Evolutionary conservation across 192 early-diverging fungal species (phyloP).

Genomic region (Anaeromyces robustus): DNA sequence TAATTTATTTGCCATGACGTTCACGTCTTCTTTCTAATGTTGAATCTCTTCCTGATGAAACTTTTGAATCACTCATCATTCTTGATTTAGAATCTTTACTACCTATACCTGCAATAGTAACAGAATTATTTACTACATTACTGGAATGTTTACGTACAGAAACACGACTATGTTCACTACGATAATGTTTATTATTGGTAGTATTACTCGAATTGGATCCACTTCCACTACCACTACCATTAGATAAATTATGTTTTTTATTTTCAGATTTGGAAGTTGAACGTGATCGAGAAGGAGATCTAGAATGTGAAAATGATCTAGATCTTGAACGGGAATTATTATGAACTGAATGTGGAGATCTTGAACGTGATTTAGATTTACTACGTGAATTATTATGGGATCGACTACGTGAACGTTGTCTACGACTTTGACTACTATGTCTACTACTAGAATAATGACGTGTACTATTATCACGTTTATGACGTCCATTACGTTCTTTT

Average conservation of each 20-base stretch:
- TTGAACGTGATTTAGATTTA: not conserved
- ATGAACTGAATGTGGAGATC: not conserved
- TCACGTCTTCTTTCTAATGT: not conserved
- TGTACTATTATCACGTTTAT: not conserved
- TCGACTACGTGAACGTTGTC: not conserved
- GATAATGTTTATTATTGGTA: not conserved
- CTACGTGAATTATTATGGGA: not conserved
- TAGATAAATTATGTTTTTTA: not conserved
- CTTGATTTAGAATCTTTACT: not conserved
- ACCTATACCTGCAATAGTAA: not conserved
- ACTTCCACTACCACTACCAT: not conserved
- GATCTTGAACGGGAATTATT: not conserved
- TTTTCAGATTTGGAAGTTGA: not conserved
- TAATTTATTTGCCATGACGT: not conserved
- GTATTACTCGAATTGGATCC: not conserved
- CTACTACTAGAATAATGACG: not conserved
- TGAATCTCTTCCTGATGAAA: not conserved
- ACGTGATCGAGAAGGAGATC: not conserved
- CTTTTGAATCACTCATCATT: not conserved
- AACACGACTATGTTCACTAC: not conserved
- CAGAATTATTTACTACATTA: not conserved
- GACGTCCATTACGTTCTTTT: not conserved
- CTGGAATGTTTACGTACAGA: not conserved
- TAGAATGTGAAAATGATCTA: not conserved
- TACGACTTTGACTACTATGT: not conserved